phyloP scores from a whole-genome alignment of 306 rosid species.

The Inga leiocalycina region DNA sequence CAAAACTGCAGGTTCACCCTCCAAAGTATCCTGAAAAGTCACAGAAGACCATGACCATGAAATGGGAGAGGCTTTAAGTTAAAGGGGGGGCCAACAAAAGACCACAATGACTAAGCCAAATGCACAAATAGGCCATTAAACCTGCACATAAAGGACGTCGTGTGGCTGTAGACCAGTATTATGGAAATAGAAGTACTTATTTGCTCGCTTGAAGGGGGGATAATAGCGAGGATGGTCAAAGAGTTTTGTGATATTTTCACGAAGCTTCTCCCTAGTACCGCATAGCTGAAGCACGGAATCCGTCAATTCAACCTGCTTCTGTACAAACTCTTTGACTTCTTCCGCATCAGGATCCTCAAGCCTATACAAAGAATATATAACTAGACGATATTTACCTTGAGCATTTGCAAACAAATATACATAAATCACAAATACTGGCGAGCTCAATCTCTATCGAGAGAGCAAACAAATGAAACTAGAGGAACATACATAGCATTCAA shows the following conservation, averaged over 20 bases:
- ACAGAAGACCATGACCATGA: neutral
- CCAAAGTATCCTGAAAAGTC: constrained; percentile 60
- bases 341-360: constrained; percentile 91
- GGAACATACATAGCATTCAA: neutral
- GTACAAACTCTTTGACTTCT: constrained; percentile 80
- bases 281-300: constrained; percentile 67
- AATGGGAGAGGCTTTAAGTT: constrained; percentile 10
- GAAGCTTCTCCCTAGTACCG: constrained; percentile 56
- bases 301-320: constrained; percentile 68
- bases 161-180: constrained; percentile 94
- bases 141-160: constrained; percentile 79
- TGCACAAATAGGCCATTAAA: constrained; percentile 34
- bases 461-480: neutral
- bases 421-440: neutral
- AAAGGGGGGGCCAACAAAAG: neutral
- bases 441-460: neutral
- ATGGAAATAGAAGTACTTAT: constrained; percentile 74
- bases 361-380: constrained; percentile 40
- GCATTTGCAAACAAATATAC: neutral
- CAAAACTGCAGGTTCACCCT: constrained; percentile 66
- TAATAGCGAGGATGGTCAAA: constrained; percentile 90
- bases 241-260: constrained; percentile 58
- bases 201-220: constrained; percentile 60
- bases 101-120: neutral
- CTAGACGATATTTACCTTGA: neutral